Evolutionary conservation across 2,329 filamentous ascomycete species (phyloP).

Genomic region (Alternaria sp.): DNA sequence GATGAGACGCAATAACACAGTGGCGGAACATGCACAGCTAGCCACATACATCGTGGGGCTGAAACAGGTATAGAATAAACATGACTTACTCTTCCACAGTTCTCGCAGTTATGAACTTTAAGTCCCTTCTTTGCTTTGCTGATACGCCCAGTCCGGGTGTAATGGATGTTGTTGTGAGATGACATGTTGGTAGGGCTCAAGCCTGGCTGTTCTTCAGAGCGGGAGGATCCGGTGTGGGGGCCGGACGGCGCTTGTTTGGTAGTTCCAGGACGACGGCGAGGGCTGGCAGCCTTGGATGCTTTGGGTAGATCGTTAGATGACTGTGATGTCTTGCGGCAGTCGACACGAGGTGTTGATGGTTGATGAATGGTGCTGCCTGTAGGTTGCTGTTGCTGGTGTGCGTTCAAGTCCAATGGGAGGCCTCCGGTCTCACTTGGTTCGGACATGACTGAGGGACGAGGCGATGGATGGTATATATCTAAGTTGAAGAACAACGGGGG

Average conservation of each 20-base stretch:
- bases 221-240: conserved; percentile 38
- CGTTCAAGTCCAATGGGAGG: conserved; percentile 37
- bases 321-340: conserved; percentile 30
- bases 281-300: conserved; percentile 25
- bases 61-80: background rate
- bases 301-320: conserved; percentile 36
- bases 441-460: conserved; percentile 40
- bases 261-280: conserved; percentile 37
- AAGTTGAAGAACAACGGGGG: conserved; percentile 30
- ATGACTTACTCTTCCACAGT: conserved; percentile 53
- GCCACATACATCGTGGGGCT: background rate
- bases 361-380: conserved; percentile 24
- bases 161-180: conserved; percentile 44
- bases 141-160: conserved; percentile 55
- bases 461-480: conserved; percentile 42
- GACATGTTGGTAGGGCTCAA: conserved; percentile 40
- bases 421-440: conserved; percentile 41
- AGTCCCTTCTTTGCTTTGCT: conserved; percentile 57
- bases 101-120: conserved; percentile 54
- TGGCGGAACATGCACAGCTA: conserved; percentile 6
- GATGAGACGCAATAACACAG: background rate
- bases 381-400: conserved; percentile 27
- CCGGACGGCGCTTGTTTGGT: conserved; percentile 28
- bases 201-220: conserved; percentile 37
- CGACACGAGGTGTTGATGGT: conserved; percentile 22